Conservation (phyloP, 1,139 yeast genomes). For the Yamadazyma songkhlaensis region DNA sequence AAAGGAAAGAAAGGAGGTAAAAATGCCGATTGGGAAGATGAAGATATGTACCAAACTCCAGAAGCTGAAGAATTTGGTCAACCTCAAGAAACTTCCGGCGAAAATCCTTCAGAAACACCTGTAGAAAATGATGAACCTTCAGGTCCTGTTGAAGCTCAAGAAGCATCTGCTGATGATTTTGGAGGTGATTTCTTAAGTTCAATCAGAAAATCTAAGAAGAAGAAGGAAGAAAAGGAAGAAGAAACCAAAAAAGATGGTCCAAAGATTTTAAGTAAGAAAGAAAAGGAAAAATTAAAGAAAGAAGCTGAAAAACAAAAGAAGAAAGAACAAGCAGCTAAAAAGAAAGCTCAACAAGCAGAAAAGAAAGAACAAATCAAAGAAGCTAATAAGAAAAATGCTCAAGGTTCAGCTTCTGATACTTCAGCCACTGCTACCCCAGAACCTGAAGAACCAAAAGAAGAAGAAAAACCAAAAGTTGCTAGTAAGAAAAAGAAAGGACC, state of each 20-base stretch:
- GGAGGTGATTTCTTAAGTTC: slow-evolving; percentile 78
- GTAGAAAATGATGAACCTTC: slow-evolving; percentile 11
- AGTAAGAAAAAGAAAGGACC: slow-evolving; percentile 67
- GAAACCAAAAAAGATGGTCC: slow-evolving; percentile 56
- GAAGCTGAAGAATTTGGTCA: slow-evolving; percentile 55
- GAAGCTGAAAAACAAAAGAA: slow-evolving; percentile 93
- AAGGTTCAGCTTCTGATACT: slow-evolving; percentile 35
- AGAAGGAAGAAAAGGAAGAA: slow-evolving; percentile 60
- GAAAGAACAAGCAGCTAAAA: slow-evolving; percentile 86
- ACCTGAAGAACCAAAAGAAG: slow-evolving; percentile 26
- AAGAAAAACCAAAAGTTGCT: slow-evolving; percentile 32
- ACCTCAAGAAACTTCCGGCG: slow-evolving; percentile 9
- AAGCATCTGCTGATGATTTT: slow-evolving; percentile 41
- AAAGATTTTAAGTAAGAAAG: slow-evolving; percentile 86
- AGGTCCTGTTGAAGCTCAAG: slow-evolving; percentile 22
- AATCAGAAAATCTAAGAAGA: slow-evolving; percentile 73
- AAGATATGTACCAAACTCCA: slow-evolving; percentile 58
- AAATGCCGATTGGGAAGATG: slow-evolving; percentile 76
- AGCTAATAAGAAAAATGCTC: slow-evolving; percentile 56
- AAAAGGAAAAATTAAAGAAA: slow-evolving; percentile 95
- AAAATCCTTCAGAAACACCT: slow-evolving; percentile 11
- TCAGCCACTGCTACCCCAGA: slow-evolving; percentile 32
- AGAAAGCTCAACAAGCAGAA: slow-evolving; percentile 64
- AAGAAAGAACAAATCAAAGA: slow-evolving; percentile 65
- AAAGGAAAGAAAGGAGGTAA: slow-evolving; percentile 53